Base-by-base conservation (phyloP, 345 rosid genomes). In the Aurinia saxatilis region DNA sequence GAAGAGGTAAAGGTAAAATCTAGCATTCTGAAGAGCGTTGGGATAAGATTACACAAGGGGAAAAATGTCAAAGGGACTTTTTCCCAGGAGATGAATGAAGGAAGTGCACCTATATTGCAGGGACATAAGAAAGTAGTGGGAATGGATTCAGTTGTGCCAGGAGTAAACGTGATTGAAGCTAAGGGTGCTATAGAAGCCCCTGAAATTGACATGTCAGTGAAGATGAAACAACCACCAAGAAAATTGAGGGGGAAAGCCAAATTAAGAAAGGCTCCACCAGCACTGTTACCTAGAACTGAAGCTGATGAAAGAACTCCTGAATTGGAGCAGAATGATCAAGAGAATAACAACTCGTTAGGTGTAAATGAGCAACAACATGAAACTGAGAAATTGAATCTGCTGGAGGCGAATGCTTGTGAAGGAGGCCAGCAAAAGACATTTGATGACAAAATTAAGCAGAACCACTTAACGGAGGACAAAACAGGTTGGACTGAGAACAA, bases 191-290 rank as follows among this genome's bases (percentile, higher is more conserved):
- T 23, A 7, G 66, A 41, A 34, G 19, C 60, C 52, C 37, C 33
- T 65, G 57, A 6, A 42, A 70, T 63, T 52, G 65, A 68, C 18
- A 66, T 70, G 52, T 11, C 80, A 60, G 50, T 82, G 48, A 52
- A 59, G 60, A 77, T 61, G 37, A 63, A 66, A 77, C 59, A 52
- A 16, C 54, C 67, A 16, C 54, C 67, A 36, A 67, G 67, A 33
- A 68, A 68, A 53, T 44, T 65, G 59, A 81, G 50, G 74, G 77
- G 68, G n/a, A 78, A 60, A 50, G 49, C 80, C 17, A 79, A 67
- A 53, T 62, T 73, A 31, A 66, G 44, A 19, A 86, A 89, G 71
- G 29, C 77, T 58, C 36, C 68, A 16, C 78, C 61, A 23, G 73
- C 70, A 57, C 66, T 38, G 29, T 40, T 67, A 23, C 47, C 36